Conservation (phyloP, 2,329 filamentous ascomycete genomes). For the Fusarium sp. region DNA sequence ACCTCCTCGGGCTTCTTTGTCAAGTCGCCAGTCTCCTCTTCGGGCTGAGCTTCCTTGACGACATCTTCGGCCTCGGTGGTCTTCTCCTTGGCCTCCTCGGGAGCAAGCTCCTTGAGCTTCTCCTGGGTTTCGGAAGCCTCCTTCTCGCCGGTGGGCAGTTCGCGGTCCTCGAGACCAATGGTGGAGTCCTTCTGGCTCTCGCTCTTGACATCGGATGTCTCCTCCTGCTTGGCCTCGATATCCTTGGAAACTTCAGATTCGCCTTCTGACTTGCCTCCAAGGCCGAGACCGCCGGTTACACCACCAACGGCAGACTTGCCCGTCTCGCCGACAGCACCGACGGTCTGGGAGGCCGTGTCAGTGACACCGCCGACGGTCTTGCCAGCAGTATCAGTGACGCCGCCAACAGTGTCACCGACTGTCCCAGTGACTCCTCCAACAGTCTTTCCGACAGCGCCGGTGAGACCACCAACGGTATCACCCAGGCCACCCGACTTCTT, state of each 20-base stretch:
- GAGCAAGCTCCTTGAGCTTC: constrained; percentile 29
- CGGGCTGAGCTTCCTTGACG: constrained; percentile 21
- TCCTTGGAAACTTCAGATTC: constrained; percentile 21
- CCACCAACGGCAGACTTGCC: constrained; percentile 14
- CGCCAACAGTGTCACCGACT: constrained; percentile 25
- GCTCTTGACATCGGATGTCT: constrained; percentile 23
- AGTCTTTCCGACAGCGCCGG: constrained; percentile 19
- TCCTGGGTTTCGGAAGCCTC: constrained; percentile 25
- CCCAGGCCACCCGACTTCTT: constrained; percentile 48
- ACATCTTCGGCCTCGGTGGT: constrained; percentile 31
- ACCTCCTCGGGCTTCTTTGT: constrained; percentile 30
- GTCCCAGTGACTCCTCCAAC: constrained; percentile 13
- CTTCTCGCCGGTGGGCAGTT: constrained; percentile 18
- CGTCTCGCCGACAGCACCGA: constrained; percentile 19
- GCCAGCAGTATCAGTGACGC: constrained; percentile 9
- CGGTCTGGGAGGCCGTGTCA: constrained; percentile 14
- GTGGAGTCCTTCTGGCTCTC: constrained; percentile 19
- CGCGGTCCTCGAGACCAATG: constrained; percentile 35
- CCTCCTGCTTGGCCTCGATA: constrained; percentile 32
- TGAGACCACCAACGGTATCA: constrained; percentile 18
- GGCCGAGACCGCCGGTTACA: constrained; percentile 36
- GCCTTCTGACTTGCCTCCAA: constrained; percentile 31
- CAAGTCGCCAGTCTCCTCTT: constrained; percentile 22
- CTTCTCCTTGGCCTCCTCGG: constrained; percentile 29
- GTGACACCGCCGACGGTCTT: constrained; percentile 7